These are phyloP conservation scores for Phytophthora crassamura DNA, from an alignment of 352 stramenopile genomes.

Conservation along the genomic window DNA sequence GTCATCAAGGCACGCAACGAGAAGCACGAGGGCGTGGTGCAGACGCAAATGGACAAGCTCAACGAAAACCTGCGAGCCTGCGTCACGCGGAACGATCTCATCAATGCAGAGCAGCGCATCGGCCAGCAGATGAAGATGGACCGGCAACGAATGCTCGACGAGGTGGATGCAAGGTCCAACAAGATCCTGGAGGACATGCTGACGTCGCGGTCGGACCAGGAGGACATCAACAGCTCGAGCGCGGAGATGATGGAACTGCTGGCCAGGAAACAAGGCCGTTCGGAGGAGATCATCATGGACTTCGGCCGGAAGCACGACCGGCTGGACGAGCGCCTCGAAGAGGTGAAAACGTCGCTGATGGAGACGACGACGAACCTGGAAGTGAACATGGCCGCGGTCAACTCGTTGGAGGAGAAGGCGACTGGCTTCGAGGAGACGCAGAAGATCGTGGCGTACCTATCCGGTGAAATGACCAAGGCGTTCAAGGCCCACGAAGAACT, in stretches of 20 bases:
- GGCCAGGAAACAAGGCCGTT: slow-evolving; percentile 52
- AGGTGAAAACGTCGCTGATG: slow-evolving; percentile 54
- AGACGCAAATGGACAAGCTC: slow-evolving; percentile 81
- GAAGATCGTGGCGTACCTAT: slow-evolving; percentile 45
- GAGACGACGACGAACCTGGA: slow-evolving; percentile 65
- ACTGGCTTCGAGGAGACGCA: slow-evolving; percentile 69
- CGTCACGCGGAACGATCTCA: slow-evolving; percentile 82
- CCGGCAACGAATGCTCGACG: slow-evolving; percentile 58
- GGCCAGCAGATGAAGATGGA: slow-evolving; percentile 79
- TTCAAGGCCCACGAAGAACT: slow-evolving; percentile 49
- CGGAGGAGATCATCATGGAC: slow-evolving; percentile 69
- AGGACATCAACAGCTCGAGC: slow-evolving; percentile 84
- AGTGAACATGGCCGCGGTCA: slow-evolving; percentile 44
- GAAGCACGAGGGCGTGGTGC: slow-evolving; percentile 76
- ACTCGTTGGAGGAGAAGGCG: slow-evolving; percentile 60
- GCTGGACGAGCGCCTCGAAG: slow-evolving; percentile 40
- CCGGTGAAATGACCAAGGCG: slow-evolving; percentile 48
- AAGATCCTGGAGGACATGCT: slow-evolving; percentile 75
- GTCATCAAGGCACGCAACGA: slow-evolving; percentile 79
- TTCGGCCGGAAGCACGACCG: slow-evolving; percentile 57
- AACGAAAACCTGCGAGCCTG: slow-evolving; percentile 77
- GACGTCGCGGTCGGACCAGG: slow-evolving; percentile 65
- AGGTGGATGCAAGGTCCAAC: slow-evolving; percentile 67
- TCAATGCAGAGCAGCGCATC: slow-evolving; percentile 76
- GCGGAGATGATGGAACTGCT: slow-evolving; percentile 70